A percentile compares a stretch with the other conserved stretches of the same genome.
Evolutionary conservation across 2,329 filamentous ascomycete species (phyloP).

Genomic region (Aureobasidium lini): DNA sequence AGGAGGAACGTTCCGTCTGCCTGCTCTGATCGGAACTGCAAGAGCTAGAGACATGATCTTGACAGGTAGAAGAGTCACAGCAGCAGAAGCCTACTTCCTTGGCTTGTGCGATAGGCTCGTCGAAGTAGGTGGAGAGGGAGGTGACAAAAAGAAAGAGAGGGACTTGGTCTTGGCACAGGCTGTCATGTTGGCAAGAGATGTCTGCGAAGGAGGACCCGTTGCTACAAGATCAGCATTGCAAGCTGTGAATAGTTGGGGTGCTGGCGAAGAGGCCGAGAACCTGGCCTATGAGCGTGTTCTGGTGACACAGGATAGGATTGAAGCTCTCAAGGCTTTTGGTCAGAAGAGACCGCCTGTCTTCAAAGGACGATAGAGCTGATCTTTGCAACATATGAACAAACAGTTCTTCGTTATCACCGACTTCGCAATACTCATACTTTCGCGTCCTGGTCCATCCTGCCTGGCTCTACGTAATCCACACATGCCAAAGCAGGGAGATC

Average conservation of each 20-base stretch:
- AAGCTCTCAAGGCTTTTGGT: conserved; percentile 78
- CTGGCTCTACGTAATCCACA: no score
- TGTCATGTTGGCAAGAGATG: conserved; percentile 70
- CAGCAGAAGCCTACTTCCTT: conserved; percentile 81
- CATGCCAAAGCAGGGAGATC: no score
- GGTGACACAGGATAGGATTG: conserved; percentile 74
- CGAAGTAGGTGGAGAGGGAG: conserved; percentile 59
- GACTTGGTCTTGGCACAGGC: conserved; percentile 66
- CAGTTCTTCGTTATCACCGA: no score
- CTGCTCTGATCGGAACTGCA: conserved; percentile 67
- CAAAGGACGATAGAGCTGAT: conserved; percentile 41
- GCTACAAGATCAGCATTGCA: conserved; percentile 71
- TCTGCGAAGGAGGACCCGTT: conserved; percentile 83
- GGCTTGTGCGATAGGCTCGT: conserved; percentile 87
- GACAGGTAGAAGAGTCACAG: conserved; percentile 78
- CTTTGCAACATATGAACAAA: no score
- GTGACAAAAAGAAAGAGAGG: conserved; percentile 42
- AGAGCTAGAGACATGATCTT: conserved; percentile 86
- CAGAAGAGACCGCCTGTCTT: conserved; percentile 68
- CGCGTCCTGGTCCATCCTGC: no score
- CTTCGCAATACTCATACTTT: no score
- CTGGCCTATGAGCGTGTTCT: conserved; percentile 79
- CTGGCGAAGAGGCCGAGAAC: conserved; percentile 71
- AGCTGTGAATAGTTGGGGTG: conserved; percentile 62
- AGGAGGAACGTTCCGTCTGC: conserved; percentile 83